Evolutionary conservation across 2,329 filamentous ascomycete species (phyloP), one percentile per base, ranked within the genome.

Genomic region (Fusarium sp.): DNA sequence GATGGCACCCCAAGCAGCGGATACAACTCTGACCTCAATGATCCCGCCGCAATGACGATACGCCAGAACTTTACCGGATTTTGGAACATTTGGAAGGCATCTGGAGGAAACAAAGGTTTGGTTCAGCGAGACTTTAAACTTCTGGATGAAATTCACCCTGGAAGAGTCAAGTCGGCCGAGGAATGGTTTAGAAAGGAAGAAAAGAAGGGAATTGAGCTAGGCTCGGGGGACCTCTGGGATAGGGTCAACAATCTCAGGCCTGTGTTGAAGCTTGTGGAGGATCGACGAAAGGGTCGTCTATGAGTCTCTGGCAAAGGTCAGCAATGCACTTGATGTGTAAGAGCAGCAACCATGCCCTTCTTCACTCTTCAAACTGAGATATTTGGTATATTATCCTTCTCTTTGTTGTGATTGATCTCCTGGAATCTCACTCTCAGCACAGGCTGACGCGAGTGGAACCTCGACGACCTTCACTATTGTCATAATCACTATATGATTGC

Each of bases 121-220:
- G 40, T 74, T 15, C 38, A 38, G 33, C 56, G 68, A 8, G 63
- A 74, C 2, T 73, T 69, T 2, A 27, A 69, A 7, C 60, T 74
- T 0, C 14, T 74, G 1, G 65, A 74, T 27, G 59, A 74, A 50
- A 73, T 74, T 30, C 70, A 73, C 3, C 70, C 70, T 0, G 25
- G 40, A 0, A 68, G 71, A 3, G 59, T 66, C 37, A 73, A 54
- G 45, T 64, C 57, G 1, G 35, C 68, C 0, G 72, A 73, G 20
- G 65, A 74, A 6, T 73, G 69, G 20, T 67, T 71, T 0, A 38
- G 43, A 3, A 65, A 66, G 0, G 70, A 73, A 17, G 68, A 73
- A 11, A 69, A 38, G 30, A 9, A n/a, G 74, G 7, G 76, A 81
- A 82, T 89, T 14, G 79, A 85, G 20, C 78, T 35, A 8, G 58